These are phyloP conservation scores for Beauveria sp. DNA, from an alignment of 2,329 filamentous ascomycete species.

Conservation along the genomic window DNA sequence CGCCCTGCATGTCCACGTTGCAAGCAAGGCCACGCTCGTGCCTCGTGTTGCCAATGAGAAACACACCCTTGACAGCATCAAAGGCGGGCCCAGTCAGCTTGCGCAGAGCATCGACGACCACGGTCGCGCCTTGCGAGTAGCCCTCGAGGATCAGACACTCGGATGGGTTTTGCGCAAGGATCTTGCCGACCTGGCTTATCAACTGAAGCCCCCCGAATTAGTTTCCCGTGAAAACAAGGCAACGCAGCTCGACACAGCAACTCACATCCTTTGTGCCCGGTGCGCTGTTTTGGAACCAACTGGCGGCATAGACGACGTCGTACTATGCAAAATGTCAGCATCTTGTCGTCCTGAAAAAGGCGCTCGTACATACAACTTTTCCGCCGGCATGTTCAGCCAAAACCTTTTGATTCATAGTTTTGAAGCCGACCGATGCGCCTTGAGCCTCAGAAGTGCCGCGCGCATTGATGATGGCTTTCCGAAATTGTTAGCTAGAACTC, in stretches of 20 bases:
- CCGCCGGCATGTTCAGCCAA: background rate
- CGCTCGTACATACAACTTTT: conserved; percentile 1
- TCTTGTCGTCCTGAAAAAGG: background rate
- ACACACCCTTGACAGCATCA: conserved; percentile 11
- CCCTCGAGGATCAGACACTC: conserved; percentile 13
- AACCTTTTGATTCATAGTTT: conserved; percentile 10
- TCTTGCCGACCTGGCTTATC: background rate
- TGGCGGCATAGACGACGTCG: conserved; percentile 9
- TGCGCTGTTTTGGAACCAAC: conserved; percentile 3
- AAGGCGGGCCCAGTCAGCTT: conserved; percentile 7
- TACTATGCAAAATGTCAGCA: conserved; percentile 3
- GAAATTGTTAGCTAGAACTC: background rate
- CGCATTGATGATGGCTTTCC: conserved; percentile 11
- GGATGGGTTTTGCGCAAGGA: background rate
- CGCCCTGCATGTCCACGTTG: conserved; percentile 12
- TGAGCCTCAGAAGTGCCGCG: conserved; percentile 11
- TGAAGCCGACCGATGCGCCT: conserved; percentile 9
- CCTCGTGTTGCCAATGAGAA: conserved; percentile 10
- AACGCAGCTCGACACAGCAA: background rate
- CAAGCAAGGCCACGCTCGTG: conserved; percentile 11
- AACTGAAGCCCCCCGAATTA: background rate
- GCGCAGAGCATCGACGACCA: conserved; percentile 10
- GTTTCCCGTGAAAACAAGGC: background rate
- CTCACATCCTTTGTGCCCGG: conserved; percentile 10
- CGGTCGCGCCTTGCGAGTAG: conserved; percentile 12